phyloP scores from a whole-genome alignment of 1,139 yeast species.

The Kluyveromyces sp. region DNA sequence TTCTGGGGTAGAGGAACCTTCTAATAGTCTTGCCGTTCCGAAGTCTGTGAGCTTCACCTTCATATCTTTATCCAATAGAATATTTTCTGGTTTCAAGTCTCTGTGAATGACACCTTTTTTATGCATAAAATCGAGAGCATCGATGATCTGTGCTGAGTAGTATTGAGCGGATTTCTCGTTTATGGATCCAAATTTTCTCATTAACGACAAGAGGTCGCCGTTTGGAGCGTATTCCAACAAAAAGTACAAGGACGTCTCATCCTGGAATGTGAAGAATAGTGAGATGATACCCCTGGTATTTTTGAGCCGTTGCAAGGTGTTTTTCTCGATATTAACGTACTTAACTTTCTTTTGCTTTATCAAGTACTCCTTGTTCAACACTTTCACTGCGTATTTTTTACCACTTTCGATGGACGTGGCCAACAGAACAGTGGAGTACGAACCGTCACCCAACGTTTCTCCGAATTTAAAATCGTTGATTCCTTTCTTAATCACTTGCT shows the following conservation, averaged over 20 bases:
- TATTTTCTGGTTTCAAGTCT: slow-evolving; percentile 92
- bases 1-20: slow-evolving; percentile 32
- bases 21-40: slow-evolving; percentile 88
- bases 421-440: slow-evolving; percentile 67
- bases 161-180: slow-evolving; percentile 48
- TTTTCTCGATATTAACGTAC: slow-evolving; percentile 71
- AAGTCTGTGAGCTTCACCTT: slow-evolving; percentile 91
- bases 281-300: slow-evolving; percentile 59
- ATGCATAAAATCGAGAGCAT: slow-evolving; percentile 82
- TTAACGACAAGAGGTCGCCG: slow-evolving; percentile 62
- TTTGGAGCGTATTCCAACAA: slow-evolving; percentile 74
- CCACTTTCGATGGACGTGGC: slow-evolving; percentile 54
- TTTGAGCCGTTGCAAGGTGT: slow-evolving; percentile 64
- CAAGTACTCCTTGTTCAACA: slow-evolving; percentile 63
- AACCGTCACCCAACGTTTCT: slow-evolving; percentile 69
- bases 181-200: slow-evolving; percentile 49
- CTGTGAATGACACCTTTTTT: slow-evolving; percentile 80
- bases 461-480: slow-evolving; percentile 69
- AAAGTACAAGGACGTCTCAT: slow-evolving; percentile 61
- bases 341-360: slow-evolving; percentile 74
- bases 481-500: slow-evolving; percentile 41
- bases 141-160: slow-evolving; percentile 70
- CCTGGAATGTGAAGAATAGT: slow-evolving; percentile 72
- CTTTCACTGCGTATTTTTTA: slow-evolving; percentile 64
- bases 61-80: slow-evolving; percentile 70